Evolutionary conservation across 176 grass and related monocot species (phyloP).

Genomic region (Phragmites australis): DNA sequence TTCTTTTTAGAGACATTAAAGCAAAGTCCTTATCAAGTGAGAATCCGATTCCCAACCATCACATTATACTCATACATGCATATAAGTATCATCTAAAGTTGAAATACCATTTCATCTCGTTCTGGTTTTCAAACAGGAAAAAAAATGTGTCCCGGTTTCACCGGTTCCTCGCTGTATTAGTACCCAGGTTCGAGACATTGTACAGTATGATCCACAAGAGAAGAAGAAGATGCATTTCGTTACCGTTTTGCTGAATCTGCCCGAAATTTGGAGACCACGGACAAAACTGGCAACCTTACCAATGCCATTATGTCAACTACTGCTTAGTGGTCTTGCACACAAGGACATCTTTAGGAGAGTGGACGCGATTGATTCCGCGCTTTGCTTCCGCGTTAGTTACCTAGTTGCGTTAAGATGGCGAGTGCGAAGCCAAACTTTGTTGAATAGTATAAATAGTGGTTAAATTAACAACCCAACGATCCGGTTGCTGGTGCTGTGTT

Average conservation of each 20-base stretch:
- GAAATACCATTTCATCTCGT: not conserved
- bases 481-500: not conserved
- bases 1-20: not conserved
- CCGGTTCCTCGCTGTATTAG: no score
- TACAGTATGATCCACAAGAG: not conserved
- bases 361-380: not conserved
- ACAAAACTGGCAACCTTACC: not conserved
- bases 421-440: not conserved
- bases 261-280: not conserved
- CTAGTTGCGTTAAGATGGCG: not conserved
- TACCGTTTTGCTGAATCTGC: not conserved
- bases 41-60: slow-evolving; percentile 17
- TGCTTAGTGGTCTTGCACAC: not conserved
- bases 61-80: no score
- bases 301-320: not conserved
- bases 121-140: not conserved
- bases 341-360: not conserved
- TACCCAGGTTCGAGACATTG: no score
- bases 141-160: no score
- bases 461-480: not conserved
- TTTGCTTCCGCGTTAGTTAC: not conserved
- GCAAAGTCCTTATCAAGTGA: not conserved
- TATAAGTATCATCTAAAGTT: no score
- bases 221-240: not conserved
- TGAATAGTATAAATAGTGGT: not conserved